Evolutionary conservation across 148 eudicot species (phyloP).

Genomic region (Diospyros kaki): DNA sequence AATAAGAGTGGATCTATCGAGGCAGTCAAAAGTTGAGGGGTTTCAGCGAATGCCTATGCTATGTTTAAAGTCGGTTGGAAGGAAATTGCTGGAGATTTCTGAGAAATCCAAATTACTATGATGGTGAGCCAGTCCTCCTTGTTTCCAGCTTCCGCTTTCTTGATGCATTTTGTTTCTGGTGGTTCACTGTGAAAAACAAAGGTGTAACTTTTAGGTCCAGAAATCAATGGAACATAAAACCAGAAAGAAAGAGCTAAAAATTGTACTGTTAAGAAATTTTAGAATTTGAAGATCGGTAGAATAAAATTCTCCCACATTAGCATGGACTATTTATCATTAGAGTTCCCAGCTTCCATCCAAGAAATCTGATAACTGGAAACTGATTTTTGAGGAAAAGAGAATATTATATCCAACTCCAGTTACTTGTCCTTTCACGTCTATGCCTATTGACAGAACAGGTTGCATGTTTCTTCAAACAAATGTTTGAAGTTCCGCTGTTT

Average conservation of each 20-base stretch:
- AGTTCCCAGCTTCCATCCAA: too few relatives aligned
- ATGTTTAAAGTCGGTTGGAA: not conserved
- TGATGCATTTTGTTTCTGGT: slow-evolving; percentile 59
- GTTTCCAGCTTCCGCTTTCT: slow-evolving; percentile 44
- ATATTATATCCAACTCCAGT: too few relatives aligned
- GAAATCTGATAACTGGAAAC: too few relatives aligned
- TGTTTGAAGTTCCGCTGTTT: too few relatives aligned
- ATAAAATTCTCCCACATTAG: not conserved
- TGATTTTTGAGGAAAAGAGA: not conserved
- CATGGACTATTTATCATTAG: too few relatives aligned
- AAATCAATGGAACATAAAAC: not conserved
- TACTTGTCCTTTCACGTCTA: too few relatives aligned
- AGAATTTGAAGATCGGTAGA: not conserved
- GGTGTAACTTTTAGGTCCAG: not conserved
- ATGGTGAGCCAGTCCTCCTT: slow-evolving; percentile 70
- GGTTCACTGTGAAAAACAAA: slow-evolving; percentile 59
- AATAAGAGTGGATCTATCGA: not conserved
- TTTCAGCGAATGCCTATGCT: not conserved
- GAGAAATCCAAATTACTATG: slow-evolving; percentile 47
- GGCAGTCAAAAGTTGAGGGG: too few relatives aligned
- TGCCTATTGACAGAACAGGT: too few relatives aligned
- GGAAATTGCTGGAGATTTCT: not conserved
- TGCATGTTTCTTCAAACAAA: too few relatives aligned
- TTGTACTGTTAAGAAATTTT: not conserved
- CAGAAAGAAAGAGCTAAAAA: not conserved